Conservation (phyloP, 2,329 filamentous ascomycete genomes). For the Moelleriella libera region DNA sequence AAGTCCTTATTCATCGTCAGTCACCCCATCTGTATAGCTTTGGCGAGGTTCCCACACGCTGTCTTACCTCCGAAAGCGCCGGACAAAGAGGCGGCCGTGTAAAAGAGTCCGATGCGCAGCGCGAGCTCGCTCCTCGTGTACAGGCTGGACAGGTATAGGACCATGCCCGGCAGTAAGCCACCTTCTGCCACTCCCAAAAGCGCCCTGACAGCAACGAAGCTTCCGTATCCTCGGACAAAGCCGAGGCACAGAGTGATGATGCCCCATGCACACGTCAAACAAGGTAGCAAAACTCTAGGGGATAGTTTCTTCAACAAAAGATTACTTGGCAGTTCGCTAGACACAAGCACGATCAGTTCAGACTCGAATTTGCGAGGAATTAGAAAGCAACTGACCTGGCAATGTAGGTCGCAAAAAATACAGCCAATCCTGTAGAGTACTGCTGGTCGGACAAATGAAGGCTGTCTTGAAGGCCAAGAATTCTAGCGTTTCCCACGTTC, state of each 20-base stretch:
- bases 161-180: conserved; percentile 55
- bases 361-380: not conserved
- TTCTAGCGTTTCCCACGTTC: conserved; percentile 60
- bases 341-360: not conserved
- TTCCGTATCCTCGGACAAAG: conserved; percentile 48
- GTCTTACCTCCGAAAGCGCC: conserved; percentile 60
- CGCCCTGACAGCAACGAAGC: conserved; percentile 53
- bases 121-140: conserved; percentile 63
- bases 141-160: conserved; percentile 61
- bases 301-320: conserved; percentile 48
- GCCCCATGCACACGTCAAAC: conserved; percentile 52
- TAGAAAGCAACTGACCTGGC: conserved; percentile 24
- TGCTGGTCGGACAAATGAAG: conserved; percentile 44
- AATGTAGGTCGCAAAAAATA: conserved; percentile 53
- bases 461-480: conserved; percentile 46
- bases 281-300: conserved; percentile 47
- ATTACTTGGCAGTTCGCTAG: conserved; percentile 47
- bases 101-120: conserved; percentile 58
- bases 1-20: conserved; percentile 39
- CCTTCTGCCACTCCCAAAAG: conserved; percentile 56
- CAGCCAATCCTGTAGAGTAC: conserved; percentile 49
- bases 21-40: conserved; percentile 19
- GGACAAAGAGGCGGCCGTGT: conserved; percentile 55
- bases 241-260: conserved; percentile 57
- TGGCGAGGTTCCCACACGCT: conserved; percentile 19